Base-by-base conservation (phyloP, 2,329 filamentous ascomycete genomes). In the Mariannaea sp. region DNA sequence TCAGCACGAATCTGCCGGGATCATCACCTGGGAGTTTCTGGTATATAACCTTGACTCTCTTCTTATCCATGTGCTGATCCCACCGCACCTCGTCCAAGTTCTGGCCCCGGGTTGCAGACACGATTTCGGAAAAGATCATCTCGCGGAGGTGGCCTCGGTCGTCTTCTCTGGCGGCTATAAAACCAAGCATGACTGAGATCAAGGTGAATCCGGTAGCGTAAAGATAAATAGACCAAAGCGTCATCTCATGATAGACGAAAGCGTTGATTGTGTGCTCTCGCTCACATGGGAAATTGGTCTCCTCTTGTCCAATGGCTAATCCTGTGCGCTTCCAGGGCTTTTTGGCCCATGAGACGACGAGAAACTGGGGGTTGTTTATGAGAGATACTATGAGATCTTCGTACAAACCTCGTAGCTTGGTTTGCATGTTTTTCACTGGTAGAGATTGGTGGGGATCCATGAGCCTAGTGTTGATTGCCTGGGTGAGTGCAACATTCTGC, bases 341-440 rank as follows among this genome's bases (percentile, higher is more conserved):
- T 1, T 41, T 36, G 17, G 61, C 61, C 61, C 61, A 64, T 2
- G 61, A 58, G 0, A 64, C 61, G 1, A 40, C 59, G 1, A 64
- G 46, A 1, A 64, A 49, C n/a, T 64, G 61, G 0, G 46, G 52
- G 3, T 64, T 58, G 0, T 59, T 62, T 1, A 64, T 44, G 1
- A 64, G 26, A 2, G 61, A 64, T 7, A 64, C 43, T 1, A 64
- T 51, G 0, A 62, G 20, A 0, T 64, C 55, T 12, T 64, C 61
- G 4, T 64, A 64, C 0, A 46, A 7, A 0, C 39, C 44, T 0
- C 40, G 20, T 1, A 64, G 26, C n/a, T 54, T 39, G 1, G 19
- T 1, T 6, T 51, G 55, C 5, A 64, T 49, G 6, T 62, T 35
- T 1, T 41, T 27, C 5, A 53, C 14, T 2, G 53, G 8, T 1